These are phyloP conservation scores for Elsinoe batatas DNA, from an alignment of 2,329 filamentous ascomycete species.

Conservation along the genomic window DNA sequence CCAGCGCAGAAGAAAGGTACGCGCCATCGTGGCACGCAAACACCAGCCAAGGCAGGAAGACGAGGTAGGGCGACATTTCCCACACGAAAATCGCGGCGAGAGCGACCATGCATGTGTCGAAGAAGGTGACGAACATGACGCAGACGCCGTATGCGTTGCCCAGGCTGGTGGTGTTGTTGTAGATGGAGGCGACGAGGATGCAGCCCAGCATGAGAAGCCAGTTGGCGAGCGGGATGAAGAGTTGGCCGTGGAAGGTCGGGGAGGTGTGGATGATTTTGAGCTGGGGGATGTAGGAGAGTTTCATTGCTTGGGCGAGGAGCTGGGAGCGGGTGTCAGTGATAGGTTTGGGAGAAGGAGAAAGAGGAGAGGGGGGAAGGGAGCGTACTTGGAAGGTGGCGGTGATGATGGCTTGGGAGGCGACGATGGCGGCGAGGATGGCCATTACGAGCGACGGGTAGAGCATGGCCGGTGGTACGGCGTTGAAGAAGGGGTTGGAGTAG, in stretches of 20 bases:
- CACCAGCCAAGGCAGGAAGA: slow-evolving; percentile 51
- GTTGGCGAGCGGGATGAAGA: slow-evolving; percentile 67
- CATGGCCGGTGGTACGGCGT: slow-evolving; percentile 56
- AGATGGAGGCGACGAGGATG: slow-evolving; percentile 63
- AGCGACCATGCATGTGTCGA: slow-evolving; percentile 65
- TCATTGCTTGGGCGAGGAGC: slow-evolving; percentile 62
- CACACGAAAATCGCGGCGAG: slow-evolving; percentile 64
- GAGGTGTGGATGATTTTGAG: slow-evolving; percentile 65
- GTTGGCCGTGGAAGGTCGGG: slow-evolving; percentile 58
- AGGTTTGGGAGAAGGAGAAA: not conserved
- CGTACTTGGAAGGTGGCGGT: slow-evolving; percentile 57
- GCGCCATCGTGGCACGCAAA: slow-evolving; percentile 59
- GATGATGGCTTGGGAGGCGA: slow-evolving; percentile 70
- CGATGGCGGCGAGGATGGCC: slow-evolving; percentile 54
- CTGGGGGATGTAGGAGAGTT: slow-evolving; percentile 63
- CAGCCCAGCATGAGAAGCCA: slow-evolving; percentile 69
- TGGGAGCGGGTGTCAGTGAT: slow-evolving; percentile 24
- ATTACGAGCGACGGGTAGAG: slow-evolving; percentile 60
- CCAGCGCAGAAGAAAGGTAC: slow-evolving; percentile 59
- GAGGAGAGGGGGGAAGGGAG: not conserved
- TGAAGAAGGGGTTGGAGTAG: slow-evolving; percentile 65
- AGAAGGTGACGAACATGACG: slow-evolving; percentile 70
- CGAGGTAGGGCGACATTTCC: slow-evolving; percentile 51
- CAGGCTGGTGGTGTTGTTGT: slow-evolving; percentile 60
- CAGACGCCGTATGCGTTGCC: slow-evolving; percentile 71